Conservation (phyloP, 163 green algal species). For the Volvox carteri region DNA sequence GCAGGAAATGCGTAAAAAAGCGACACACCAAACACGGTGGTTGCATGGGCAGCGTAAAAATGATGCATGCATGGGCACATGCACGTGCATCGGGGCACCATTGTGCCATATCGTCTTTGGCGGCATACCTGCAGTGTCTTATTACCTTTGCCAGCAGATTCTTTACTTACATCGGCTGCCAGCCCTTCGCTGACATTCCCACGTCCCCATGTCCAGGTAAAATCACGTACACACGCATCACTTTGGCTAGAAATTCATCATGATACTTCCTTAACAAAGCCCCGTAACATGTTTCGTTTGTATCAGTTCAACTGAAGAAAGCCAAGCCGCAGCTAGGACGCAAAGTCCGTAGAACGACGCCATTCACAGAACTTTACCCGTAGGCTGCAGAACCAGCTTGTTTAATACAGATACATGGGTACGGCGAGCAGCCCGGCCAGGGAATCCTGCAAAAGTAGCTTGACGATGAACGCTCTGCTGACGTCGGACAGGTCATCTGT, state of each 20-base stretch:
- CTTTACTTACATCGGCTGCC: too few species aligned
- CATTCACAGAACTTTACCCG: not conserved
- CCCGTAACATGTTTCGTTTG: too few species aligned
- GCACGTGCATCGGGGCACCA: too few species aligned
- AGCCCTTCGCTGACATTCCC: not conserved
- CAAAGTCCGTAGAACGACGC: not conserved
- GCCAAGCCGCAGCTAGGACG: too few species aligned
- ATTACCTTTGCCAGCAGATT: too few species aligned
- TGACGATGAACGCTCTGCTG: not conserved
- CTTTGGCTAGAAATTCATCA: not conserved
- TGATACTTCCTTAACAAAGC: not conserved
- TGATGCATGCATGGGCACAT: too few species aligned
- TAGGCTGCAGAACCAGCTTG: slow-evolving; percentile 47
- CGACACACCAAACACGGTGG: not conserved
- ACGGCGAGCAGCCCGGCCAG: not conserved
- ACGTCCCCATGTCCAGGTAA: not conserved
- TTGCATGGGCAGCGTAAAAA: not conserved
- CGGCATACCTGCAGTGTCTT: too few species aligned
- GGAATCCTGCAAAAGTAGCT: not conserved
- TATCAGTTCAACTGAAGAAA: not conserved
- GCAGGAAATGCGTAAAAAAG: not conserved
- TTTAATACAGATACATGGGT: slow-evolving; percentile 23
- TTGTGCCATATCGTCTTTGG: too few species aligned
- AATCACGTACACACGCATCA: not conserved
- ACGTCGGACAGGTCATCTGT: not conserved